Conservation (phyloP, 2,329 filamentous ascomycete species). For the Colletotrichum sp. region DNA sequence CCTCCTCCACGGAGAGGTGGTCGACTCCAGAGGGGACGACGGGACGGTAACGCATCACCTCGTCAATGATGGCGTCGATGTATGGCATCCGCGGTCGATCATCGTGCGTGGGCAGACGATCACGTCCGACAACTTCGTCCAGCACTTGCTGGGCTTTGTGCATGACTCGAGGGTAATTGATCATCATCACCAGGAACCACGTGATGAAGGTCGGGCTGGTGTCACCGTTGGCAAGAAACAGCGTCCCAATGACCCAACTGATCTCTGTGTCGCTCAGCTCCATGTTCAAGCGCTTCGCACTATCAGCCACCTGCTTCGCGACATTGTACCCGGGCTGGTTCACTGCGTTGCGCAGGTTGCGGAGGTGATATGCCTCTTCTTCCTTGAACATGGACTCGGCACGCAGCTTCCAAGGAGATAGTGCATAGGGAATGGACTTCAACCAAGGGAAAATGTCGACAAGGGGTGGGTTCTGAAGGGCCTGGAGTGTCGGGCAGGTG, state of each 20-base stretch:
- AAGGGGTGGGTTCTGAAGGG: neutral
- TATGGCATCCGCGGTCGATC: constrained; percentile 32
- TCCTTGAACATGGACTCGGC: neutral
- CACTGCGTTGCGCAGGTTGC: neutral
- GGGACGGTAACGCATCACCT: constrained; percentile 34
- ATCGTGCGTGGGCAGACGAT: constrained; percentile 28
- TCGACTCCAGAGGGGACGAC: constrained; percentile 38
- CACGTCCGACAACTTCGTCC: constrained; percentile 38
- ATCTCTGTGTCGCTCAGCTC: neutral
- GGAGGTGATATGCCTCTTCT: neutral
- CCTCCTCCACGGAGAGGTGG: constrained; percentile 39
- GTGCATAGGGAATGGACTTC: neutral
- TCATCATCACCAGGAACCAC: constrained; percentile 35
- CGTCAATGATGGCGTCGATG: constrained; percentile 33
- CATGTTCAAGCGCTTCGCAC: neutral
- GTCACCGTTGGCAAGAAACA: neutral
- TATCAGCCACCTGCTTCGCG: neutral
- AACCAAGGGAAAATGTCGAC: neutral
- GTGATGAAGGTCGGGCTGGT: neutral
- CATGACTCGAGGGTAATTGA: constrained; percentile 26
- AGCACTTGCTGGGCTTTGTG: constrained; percentile 44
- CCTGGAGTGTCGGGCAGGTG: neutral
- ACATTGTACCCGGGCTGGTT: neutral
- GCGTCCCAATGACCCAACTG: neutral
- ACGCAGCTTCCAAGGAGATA: constrained; percentile 8